phyloP scores from a whole-genome alignment of 331 rosid genomes.

The Erythrophleum ivorense region DNA sequence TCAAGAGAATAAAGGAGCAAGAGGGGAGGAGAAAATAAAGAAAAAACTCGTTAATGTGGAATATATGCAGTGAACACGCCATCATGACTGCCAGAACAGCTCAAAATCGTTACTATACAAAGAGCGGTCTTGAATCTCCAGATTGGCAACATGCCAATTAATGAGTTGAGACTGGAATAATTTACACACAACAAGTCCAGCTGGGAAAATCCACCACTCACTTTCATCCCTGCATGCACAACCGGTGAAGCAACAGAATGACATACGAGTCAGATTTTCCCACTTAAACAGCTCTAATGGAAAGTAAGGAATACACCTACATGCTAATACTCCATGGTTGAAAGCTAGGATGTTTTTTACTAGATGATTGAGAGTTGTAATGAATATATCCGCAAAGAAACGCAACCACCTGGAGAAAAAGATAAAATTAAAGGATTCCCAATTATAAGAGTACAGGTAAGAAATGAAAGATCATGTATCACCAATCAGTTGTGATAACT shows the following conservation, averaged over 20 bases:
- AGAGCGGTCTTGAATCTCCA: slow-evolving; percentile 95
- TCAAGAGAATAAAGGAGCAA: slow-evolving; percentile 22
- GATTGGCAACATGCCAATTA: slow-evolving; percentile 93
- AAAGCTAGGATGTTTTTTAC: slow-evolving; percentile 63
- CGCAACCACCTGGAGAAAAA: slow-evolving; percentile 74
- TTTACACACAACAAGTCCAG: slow-evolving; percentile 82
- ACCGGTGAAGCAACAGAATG: slow-evolving; percentile 13
- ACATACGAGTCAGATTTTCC: slow-evolving; percentile 3
- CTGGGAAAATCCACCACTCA: slow-evolving; percentile 98
- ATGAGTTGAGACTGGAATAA: slow-evolving; percentile 83
- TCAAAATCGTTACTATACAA: slow-evolving; percentile 88
- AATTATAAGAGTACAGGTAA: slow-evolving; percentile 4
- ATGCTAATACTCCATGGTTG: slow-evolving; percentile 89
- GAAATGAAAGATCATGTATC: slow-evolving; percentile 17
- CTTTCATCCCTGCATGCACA: slow-evolving; percentile 84
- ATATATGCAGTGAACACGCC: slow-evolving; percentile 49
- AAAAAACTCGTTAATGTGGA: slow-evolving; percentile 49
- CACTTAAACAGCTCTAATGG: slow-evolving; percentile 4
- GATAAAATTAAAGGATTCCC: slow-evolving; percentile 22
- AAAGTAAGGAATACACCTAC: slow-evolving; percentile 58
- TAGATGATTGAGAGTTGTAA: slow-evolving; percentile 65
- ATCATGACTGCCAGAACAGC: slow-evolving; percentile 92
- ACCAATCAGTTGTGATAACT: slow-evolving; percentile 49
- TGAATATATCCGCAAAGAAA: slow-evolving; percentile 92
- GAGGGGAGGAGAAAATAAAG: not conserved